These are phyloP conservation scores for Aspergillus quadricinctus DNA, from an alignment of 2,329 filamentous ascomycete genomes.

Conservation along the genomic window DNA sequence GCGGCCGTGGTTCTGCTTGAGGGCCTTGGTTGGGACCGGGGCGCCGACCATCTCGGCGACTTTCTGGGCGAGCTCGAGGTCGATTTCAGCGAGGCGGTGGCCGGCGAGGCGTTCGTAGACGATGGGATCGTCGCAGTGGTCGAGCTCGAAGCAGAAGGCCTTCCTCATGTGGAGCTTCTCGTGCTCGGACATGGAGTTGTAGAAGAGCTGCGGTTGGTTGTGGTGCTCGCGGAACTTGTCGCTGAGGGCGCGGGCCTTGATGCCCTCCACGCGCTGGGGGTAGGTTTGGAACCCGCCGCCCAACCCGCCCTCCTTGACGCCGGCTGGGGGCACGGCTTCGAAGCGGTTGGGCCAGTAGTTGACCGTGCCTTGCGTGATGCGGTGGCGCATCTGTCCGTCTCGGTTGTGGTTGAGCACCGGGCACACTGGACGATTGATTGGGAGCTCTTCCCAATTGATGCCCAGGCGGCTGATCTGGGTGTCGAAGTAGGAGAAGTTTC, in stretches of 20 bases:
- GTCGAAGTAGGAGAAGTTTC: constrained; percentile 59
- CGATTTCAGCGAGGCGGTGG: constrained; percentile 63
- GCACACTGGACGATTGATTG: constrained; percentile 71
- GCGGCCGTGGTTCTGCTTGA: constrained; percentile 61
- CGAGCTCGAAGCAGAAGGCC: constrained; percentile 28
- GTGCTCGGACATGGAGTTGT: neutral
- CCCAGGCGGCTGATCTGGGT: constrained; percentile 63
- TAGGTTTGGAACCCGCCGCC: constrained; percentile 69
- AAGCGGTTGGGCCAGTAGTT: constrained; percentile 80
- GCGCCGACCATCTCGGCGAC: constrained; percentile 72
- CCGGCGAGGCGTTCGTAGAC: constrained; percentile 69
- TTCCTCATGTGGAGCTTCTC: neutral
- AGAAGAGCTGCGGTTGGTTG: neutral
- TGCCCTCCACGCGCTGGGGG: constrained; percentile 33
- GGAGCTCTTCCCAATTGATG: constrained; percentile 70
- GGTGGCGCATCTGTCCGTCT: constrained; percentile 69
- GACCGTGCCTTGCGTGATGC: constrained; percentile 66
- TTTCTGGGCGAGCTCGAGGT: constrained; percentile 62
- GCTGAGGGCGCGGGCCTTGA: constrained; percentile 57
- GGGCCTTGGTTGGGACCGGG: constrained; percentile 51
- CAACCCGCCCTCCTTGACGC: constrained; percentile 61
- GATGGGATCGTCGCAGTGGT: constrained; percentile 66
- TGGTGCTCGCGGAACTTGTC: neutral
- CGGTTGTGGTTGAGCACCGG: constrained; percentile 74
- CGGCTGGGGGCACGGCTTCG: constrained; percentile 59